Conservation (phyloP, 169 alveolate species). For the Pseudocohnilembus persalinus region DNA sequence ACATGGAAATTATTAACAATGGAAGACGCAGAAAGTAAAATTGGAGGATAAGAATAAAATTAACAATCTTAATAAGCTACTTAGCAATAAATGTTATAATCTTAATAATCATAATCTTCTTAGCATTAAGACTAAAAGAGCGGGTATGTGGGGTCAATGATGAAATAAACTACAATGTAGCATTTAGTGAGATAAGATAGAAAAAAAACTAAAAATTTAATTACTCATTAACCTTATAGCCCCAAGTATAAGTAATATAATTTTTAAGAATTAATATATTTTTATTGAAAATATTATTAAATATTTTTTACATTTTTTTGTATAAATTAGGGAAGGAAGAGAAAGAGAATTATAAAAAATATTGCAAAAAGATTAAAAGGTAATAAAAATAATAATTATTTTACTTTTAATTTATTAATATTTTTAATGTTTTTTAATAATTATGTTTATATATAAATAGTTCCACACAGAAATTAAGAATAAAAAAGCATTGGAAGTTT, state of each 20-base stretch:
- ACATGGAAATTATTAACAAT: constrained; percentile 89
- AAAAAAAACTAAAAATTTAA: constrained; percentile 28
- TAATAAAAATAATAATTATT: constrained; percentile 42
- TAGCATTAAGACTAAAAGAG: constrained; percentile 6
- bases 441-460: not conserved
- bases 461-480: constrained; percentile 38
- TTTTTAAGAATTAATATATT: too few species aligned
- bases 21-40: constrained; percentile 50
- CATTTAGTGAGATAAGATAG: constrained; percentile 12
- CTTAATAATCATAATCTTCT: constrained; percentile 26
- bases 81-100: constrained; percentile 12
- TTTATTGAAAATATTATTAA: too few species aligned
- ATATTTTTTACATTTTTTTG: too few species aligned
- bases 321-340: constrained; percentile 39
- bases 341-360: constrained; percentile 44
- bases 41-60: constrained; percentile 47
- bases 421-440: too few species aligned
- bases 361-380: constrained; percentile 57
- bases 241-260: not conserved
- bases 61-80: constrained; percentile 43
- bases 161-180: constrained; percentile 8
- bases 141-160: not conserved
- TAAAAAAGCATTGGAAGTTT: constrained; percentile 78
- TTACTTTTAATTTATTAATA: too few species aligned
- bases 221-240: not conserved